Base-by-base conservation (phyloP, 306 rosid species). In the Fagus crenata region DNA sequence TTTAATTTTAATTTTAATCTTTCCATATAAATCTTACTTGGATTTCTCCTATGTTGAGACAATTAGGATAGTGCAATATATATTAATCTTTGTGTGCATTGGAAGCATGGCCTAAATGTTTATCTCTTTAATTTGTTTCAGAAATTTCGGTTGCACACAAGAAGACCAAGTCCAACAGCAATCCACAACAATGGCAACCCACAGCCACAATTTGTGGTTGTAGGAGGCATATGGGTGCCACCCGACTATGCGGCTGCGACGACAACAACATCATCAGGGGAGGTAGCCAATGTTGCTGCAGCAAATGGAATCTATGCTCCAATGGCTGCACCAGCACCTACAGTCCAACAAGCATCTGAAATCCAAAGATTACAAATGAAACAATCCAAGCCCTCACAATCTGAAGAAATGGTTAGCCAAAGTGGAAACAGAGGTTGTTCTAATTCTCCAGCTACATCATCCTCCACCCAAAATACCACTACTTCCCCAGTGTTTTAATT, bases 141-240 rank as follows among this genome's bases (percentile, higher is more conserved):
- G 97, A 95, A 95, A 86, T 95, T 85, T 76, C 91, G 98, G 3
- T 81, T 95, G 59, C 95, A 95, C 82, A 89, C 92, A 0, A 81
- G 96, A 81, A 87, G 97, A 70, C 93, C 97, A 43, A 84, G 84
- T 59, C 82, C 89, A 0, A 36, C 89, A 18, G 31, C 89, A 18
- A 82, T 82, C 5, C 90, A 81, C 78, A 83, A 81, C 78, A 85
- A 77, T 75, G 83, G 72, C 22, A 85, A 67, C 60, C 64, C 89
- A 14, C 91, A 87, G 65, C 86, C 86, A 4, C 92, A 91, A 12
- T 84, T 95, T 73, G 86, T 92, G 53, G 84, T 90, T 64, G 93
- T 95, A 55, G 98, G 97, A 15, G 92, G 93, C 82, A 85, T 92
- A 63, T 94, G 89, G 90, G 80, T 89, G 67, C 92, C 97, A 9